Base-by-base conservation (phyloP, 164 flowering plant genomes). In the Liriodendron chinense region DNA sequence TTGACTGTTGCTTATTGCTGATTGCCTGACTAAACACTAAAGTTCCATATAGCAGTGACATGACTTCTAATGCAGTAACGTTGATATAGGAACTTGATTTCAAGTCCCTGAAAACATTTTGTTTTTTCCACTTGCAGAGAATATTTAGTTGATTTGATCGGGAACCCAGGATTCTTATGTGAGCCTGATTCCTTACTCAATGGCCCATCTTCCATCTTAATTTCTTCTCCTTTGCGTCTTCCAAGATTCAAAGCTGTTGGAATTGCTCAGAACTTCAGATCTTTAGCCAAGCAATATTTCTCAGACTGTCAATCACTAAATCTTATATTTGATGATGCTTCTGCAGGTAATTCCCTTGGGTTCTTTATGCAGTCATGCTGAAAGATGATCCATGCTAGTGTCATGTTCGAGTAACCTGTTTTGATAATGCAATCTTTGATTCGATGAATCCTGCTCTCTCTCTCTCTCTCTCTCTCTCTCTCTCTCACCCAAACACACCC, bases 131-230 rank as follows among this genome's bases (percentile, higher is more conserved):
- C 59, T 71, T 80, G 82, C 92, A 96, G 99, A 90, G 99, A 96
- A 80, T 89, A 80, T 81, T 77, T 88, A 43, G 87, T 96, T 85
- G 99, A 96, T 85, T 84, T 96, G 84, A 77, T 96, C 77, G 97
- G 87, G 82, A 91, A 84, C 70, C 98, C 97, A 69, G 98, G 99
- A 77, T 78, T 78, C 77, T 85, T 96, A 75, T 85, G 87, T 43
- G 91, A 89, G 76, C 99, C 98, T 68, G 91, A 91, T 85, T 96
- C 99, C 78, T 79, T 90, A 82, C 87, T 92, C 71, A 96, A 96
- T 86, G 99, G 98, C 74, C 97, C 95, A 70, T 89, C 92, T 75
- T 88, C 95, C 80, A 92, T 94, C 83, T 87, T 92, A 80, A 88
- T 96, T 76, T 86, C 96, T 72, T 94, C 99, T 75, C 99, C 99